Percentiles rank a stretch among this genome's conserved stretches.
Conservation (phyloP, 1,284 basidiomycete genomes). For the Tremellales sp. region DNA sequence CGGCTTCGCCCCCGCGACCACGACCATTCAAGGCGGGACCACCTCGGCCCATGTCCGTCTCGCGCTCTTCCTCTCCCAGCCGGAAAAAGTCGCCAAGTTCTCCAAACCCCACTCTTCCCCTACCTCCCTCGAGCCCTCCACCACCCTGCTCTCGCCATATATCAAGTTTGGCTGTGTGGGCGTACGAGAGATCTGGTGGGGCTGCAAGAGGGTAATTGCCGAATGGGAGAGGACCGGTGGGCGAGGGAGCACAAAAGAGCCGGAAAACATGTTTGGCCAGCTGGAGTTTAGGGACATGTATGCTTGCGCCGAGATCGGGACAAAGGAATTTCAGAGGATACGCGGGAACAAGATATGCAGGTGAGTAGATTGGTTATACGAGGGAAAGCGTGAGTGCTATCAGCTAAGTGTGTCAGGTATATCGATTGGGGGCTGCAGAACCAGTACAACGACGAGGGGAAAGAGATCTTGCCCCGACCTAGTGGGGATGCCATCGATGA, state of each 20-base stretch:
- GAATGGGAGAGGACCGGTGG: conserved; percentile 28
- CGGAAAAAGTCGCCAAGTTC: conserved; percentile 50
- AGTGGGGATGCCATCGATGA: conserved; percentile 46
- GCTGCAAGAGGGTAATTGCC: conserved; percentile 42
- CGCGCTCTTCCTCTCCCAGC: conserved; percentile 47
- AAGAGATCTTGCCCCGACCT: conserved; percentile 46
- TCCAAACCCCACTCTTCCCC: conserved; percentile 54
- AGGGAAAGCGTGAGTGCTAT: neutral
- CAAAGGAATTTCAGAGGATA: conserved; percentile 48
- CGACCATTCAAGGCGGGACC: conserved; percentile 54
- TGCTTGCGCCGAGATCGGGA: conserved; percentile 49
- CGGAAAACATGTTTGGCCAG: conserved; percentile 47
- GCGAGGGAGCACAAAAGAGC: conserved; percentile 36
- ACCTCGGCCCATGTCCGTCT: conserved; percentile 50
- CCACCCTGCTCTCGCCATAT: conserved; percentile 51
- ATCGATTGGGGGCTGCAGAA: conserved; percentile 52
- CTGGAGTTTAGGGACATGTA: conserved; percentile 53
- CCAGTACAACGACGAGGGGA: conserved; percentile 46
- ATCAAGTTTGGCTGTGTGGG: conserved; percentile 55
- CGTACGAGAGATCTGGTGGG: conserved; percentile 50
- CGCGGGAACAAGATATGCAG: conserved; percentile 49
- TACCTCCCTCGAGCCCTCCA: conserved; percentile 49
- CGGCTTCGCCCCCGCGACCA: conserved; percentile 49
- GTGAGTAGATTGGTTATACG: conserved; percentile 23
- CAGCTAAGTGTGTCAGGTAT: conserved; percentile 22